Evolutionary conservation across 208 protist genomes (phyloP).

Genomic region (Trypanosoma cruzi): DNA sequence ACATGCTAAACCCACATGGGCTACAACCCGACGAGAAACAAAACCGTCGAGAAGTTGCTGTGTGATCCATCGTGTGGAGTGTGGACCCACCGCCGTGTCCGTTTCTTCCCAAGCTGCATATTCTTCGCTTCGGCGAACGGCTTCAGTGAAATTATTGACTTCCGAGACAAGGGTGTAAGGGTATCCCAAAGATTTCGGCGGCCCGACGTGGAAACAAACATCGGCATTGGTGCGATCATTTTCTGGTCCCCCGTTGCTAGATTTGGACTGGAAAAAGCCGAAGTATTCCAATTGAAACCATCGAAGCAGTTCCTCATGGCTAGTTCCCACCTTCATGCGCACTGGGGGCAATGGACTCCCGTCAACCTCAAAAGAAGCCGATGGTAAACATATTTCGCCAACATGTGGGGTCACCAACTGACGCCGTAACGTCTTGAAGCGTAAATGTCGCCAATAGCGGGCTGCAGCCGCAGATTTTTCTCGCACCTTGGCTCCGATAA

Average conservation of each 20-base stretch:
- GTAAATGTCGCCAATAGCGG: slow-evolving; percentile 37
- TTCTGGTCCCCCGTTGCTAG: neutral
- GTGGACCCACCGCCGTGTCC: neutral
- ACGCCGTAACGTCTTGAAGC: slow-evolving; percentile 31
- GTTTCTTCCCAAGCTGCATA: slow-evolving; percentile 28
- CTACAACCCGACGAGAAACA: slow-evolving; percentile 55
- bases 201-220: slow-evolving; percentile 48
- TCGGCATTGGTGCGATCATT: slow-evolving; percentile 7
- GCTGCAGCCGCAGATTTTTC: slow-evolving; percentile 28
- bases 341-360: neutral
- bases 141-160: slow-evolving; percentile 46
- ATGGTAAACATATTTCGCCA: slow-evolving; percentile 8
- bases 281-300: slow-evolving; percentile 35
- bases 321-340: slow-evolving; percentile 31
- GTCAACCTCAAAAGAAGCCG: neutral
- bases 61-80: slow-evolving; percentile 50
- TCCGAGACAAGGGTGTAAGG: slow-evolving; percentile 49
- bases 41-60: slow-evolving; percentile 74
- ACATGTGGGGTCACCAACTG: slow-evolving; percentile 17
- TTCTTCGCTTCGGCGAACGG: slow-evolving; percentile 45
- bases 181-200: slow-evolving; percentile 51
- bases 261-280: slow-evolving; percentile 23
- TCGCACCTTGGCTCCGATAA: slow-evolving; percentile 19
- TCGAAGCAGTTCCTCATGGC: slow-evolving; percentile 25
- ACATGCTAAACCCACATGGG: slow-evolving; percentile 49